Evolutionary conservation across 352 stramenopile genomes (phyloP).

Genomic region (Phytophthora hibernalis): DNA sequence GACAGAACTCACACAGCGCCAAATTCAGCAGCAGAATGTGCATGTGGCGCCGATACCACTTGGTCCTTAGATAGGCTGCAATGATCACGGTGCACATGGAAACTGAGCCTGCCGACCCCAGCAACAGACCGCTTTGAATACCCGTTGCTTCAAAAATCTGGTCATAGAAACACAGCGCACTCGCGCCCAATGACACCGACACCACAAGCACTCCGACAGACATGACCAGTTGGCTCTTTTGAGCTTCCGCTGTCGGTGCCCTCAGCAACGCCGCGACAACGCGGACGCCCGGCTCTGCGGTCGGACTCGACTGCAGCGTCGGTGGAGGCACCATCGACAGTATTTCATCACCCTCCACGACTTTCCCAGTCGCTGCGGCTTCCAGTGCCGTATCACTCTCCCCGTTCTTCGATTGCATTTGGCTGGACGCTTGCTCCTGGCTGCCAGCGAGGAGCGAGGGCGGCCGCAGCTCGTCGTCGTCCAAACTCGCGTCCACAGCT

Average conservation of each 20-base stretch:
- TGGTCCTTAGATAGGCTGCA: slow-evolving; percentile 48
- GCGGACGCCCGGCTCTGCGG: slow-evolving; percentile 25
- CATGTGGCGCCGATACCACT: slow-evolving; percentile 73
- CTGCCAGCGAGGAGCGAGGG: slow-evolving; percentile 14
- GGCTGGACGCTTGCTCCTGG: not conserved
- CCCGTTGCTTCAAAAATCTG: slow-evolving; percentile 49
- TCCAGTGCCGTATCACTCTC: not conserved
- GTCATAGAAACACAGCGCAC: slow-evolving; percentile 51
- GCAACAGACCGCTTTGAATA: slow-evolving; percentile 70
- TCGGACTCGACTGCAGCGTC: slow-evolving; percentile 2
- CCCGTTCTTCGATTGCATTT: not conserved
- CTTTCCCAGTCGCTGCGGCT: not conserved
- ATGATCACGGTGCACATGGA: slow-evolving; percentile 70
- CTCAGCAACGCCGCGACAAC: slow-evolving; percentile 29
- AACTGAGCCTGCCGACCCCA: slow-evolving; percentile 65
- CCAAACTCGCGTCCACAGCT: slow-evolving; percentile 18
- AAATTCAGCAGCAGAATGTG: slow-evolving; percentile 77
- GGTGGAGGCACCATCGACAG: slow-evolving; percentile 11
- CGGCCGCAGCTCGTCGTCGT: slow-evolving; percentile 32
- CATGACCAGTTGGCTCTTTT: slow-evolving; percentile 53
- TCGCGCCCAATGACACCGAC: slow-evolving; percentile 55
- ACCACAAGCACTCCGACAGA: slow-evolving; percentile 42
- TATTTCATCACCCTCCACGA: not conserved
- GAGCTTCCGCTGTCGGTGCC: slow-evolving; percentile 24
- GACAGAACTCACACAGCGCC: slow-evolving; percentile 62